phyloP scores from a whole-genome alignment of 129 eudicot genomes.

The Chrysanthemum lavandulifolium region DNA sequence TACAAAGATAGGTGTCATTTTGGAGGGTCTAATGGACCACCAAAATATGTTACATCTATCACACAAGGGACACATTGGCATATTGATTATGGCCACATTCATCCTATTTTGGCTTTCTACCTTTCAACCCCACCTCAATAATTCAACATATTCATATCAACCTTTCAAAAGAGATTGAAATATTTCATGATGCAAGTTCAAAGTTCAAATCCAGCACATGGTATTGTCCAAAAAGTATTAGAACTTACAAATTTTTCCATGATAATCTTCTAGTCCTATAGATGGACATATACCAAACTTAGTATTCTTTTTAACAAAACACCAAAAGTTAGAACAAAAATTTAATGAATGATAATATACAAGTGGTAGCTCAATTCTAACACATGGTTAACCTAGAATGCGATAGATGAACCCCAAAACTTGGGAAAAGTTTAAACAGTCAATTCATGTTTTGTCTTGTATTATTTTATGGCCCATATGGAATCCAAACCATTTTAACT shows the following conservation, averaged over 20 bases:
- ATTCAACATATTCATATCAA: conserved; percentile 23
- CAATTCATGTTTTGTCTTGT: conserved; percentile 19
- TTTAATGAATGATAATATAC: no score
- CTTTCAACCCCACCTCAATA: conserved; percentile 33
- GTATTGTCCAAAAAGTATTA: no score
- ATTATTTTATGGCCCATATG: neutral
- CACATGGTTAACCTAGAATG: neutral
- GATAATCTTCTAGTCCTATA: neutral
- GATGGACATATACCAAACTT: no score
- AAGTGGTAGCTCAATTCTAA: no score
- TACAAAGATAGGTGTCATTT: conserved; percentile 32
- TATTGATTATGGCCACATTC: conserved; percentile 50
- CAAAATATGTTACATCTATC: conserved; percentile 19
- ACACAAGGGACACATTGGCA: conserved; percentile 28
- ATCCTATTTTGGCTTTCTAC: conserved; percentile 31
- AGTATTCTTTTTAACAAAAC: no score
- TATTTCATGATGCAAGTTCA: neutral
- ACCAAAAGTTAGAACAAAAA: no score
- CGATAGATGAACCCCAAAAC: neutral
- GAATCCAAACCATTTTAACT: conserved; percentile 1
- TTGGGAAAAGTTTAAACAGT: neutral
- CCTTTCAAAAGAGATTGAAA: neutral
- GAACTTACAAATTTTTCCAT: neutral
- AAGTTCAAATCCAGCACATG: neutral
- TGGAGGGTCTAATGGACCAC: conserved; percentile 43